phyloP scores from a whole-genome alignment of 345 rosid genomes.

The Syzygium aqueum region DNA sequence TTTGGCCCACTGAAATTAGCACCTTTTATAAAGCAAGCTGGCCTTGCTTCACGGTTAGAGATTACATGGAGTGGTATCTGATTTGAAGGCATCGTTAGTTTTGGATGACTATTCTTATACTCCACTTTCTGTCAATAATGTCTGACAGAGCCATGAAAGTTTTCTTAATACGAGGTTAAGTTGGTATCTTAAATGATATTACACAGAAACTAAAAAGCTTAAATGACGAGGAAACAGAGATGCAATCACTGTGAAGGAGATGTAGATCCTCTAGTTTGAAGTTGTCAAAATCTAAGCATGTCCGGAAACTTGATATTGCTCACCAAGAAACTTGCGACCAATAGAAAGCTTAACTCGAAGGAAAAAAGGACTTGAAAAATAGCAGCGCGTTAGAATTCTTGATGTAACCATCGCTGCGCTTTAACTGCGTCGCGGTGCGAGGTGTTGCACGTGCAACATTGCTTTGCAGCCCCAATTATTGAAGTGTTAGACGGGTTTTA shows the following conservation, averaged over 20 bases:
- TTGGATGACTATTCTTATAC: neutral
- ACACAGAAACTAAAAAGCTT: neutral
- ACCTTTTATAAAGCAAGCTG: neutral
- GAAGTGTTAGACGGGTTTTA: neutral
- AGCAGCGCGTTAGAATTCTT: neutral
- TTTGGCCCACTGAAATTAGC: neutral
- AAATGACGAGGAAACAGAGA: neutral
- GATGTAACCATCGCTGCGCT: neutral
- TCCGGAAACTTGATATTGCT: neutral
- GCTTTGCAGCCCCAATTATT: neutral
- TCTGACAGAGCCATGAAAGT: neutral
- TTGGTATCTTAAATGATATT: neutral
- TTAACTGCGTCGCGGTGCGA: neutral
- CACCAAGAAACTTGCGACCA: too few relatives aligned
- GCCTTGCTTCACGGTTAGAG: neutral
- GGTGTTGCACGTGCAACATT: neutral
- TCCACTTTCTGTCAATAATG: neutral
- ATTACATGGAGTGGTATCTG: neutral
- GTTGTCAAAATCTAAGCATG: neutral
- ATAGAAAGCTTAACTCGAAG: neutral
- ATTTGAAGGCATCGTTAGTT: neutral
- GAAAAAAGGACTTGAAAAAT: neutral
- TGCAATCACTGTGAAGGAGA: neutral
- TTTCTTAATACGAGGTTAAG: neutral
- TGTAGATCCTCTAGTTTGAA: neutral